Conservation (phyloP, 176 grass and related monocot genomes). For the Juncus inflexus region DNA sequence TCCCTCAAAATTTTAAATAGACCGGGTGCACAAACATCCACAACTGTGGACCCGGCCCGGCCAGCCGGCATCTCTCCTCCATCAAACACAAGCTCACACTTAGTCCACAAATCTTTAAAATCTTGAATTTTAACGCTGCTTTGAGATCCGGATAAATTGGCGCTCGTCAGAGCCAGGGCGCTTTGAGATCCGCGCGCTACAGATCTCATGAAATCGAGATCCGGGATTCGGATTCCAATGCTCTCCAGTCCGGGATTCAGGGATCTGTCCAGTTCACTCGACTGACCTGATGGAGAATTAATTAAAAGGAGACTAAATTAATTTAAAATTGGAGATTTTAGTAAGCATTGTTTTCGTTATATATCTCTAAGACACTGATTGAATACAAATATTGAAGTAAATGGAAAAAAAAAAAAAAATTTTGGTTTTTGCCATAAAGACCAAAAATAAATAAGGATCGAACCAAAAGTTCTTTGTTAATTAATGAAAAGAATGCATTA, state of each 20-base stretch:
- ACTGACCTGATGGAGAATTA: neutral
- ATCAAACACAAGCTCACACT: conserved; percentile 83
- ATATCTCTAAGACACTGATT: too few relatives aligned
- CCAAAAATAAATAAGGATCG: too few relatives aligned
- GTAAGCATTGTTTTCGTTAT: too few relatives aligned
- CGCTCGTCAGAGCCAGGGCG: conserved; percentile 87
- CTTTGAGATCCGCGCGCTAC: conserved; percentile 72
- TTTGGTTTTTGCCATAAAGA: too few relatives aligned
- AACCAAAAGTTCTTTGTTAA: too few relatives aligned
- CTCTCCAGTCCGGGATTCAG: conserved; percentile 86
- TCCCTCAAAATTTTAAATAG: conserved; percentile 79
- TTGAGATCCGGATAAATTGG: conserved; percentile 64
- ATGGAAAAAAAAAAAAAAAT: too few relatives aligned
- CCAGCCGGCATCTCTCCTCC: conserved; percentile 71
- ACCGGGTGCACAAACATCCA: conserved; percentile 65
- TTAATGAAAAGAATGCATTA: too few relatives aligned
- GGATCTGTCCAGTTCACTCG: conserved; percentile 61
- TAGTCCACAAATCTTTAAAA: conserved; percentile 72
- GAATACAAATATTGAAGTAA: too few relatives aligned
- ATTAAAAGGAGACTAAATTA: too few relatives aligned
- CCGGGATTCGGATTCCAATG: conserved; percentile 75
- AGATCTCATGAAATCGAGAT: conserved; percentile 64
- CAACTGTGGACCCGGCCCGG: conserved; percentile 85
- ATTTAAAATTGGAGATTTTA: too few relatives aligned
- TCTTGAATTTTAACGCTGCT: conserved; percentile 72